Conservation (phyloP, 2,329 filamentous ascomycete genomes). For the Capronia epimyces region DNA sequence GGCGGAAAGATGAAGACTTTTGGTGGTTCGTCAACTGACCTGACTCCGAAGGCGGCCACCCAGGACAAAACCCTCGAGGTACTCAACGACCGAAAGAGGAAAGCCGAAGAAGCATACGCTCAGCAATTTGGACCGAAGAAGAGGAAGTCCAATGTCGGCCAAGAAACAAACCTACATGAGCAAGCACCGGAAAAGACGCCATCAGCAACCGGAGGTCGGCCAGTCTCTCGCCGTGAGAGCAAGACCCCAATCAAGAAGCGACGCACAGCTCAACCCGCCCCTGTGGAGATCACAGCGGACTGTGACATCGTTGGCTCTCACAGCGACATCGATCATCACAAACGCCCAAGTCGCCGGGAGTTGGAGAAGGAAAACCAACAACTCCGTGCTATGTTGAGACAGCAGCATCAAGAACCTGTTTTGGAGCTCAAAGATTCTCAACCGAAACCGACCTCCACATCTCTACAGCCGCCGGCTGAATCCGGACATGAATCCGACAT, state of each 20-base stretch:
- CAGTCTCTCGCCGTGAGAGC: not conserved
- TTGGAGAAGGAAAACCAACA: constrained; percentile 30
- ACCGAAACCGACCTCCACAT: constrained; percentile 1
- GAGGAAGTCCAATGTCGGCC: constrained; percentile 20
- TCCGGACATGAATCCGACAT: not conserved
- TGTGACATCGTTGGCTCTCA: constrained; percentile 8
- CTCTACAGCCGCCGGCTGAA: not conserved
- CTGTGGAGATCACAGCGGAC: constrained; percentile 1
- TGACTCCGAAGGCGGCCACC: not conserved
- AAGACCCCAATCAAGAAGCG: not conserved
- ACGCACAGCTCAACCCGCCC: constrained; percentile 7
- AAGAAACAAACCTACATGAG: not conserved
- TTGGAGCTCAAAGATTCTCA: not conserved
- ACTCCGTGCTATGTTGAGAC: constrained; percentile 24
- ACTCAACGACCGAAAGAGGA: constrained; percentile 29
- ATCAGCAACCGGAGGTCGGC: not conserved
- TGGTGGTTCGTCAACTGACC: constrained; percentile 7
- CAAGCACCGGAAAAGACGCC: not conserved
- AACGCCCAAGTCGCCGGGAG: constrained; percentile 23
- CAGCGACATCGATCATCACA: constrained; percentile 23
- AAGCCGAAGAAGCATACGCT: constrained; percentile 28
- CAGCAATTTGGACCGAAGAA: constrained; percentile 28
- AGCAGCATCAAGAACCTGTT: constrained; percentile 16
- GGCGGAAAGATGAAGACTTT: constrained; percentile 15
- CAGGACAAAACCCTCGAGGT: constrained; percentile 10